Evolutionary conservation across 176 grass and related monocot species (phyloP), one percentile per base, ranked within the genome.

Genomic region (Oryza glumipatula): DNA sequence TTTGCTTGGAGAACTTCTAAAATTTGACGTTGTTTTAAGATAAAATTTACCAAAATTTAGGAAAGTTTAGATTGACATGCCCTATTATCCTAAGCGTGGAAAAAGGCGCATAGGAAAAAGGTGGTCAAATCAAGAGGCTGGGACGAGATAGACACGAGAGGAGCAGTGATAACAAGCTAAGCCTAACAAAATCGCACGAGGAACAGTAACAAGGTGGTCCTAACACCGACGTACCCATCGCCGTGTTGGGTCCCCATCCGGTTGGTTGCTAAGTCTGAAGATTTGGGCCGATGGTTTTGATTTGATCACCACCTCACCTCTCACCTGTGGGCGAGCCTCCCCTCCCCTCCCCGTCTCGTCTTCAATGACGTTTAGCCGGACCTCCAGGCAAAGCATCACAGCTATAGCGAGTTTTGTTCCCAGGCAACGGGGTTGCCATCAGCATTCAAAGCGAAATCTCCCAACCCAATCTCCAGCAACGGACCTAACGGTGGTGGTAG

Each of bases 391-490:
- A 81, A 46, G 17, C 81, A 84, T 65, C 39, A 41, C 8, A 82
- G 79, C 83, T 56, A 67, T 56, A 67, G 41, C 54, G 16, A 58
- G 54, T 58, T 68, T 82, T 38, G 78, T 65, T 84, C 73, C 52
- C 43, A 23, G 76, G 22, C 12, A 39, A 30, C 13, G 21, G 11
- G 68, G 68, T 90, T 77, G 78, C 83, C 56, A 77, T 90, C 83
- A 68, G 13, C 73, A 82, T 81, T 90, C 78, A 90, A 86, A 32
- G 73, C 67, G 33, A 90, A 33, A 90, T 90, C 83, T 78, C 73
- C 56, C 15, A 46, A 11, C 78, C 14, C 48, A 79, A 86, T 89
- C 88, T 85, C 24, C 9, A 3, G 49, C 82, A 41, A 76, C 76
- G 22, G 82, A 81, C 70, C 76, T 80, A 76, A 72, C 82, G 44